Percentiles rank a stretch among this genome's conserved stretches.
These are phyloP conservation scores for Aureobasidium sp. DNA, from an alignment of 2,329 filamentous ascomycete genomes.

Conservation along the genomic window DNA sequence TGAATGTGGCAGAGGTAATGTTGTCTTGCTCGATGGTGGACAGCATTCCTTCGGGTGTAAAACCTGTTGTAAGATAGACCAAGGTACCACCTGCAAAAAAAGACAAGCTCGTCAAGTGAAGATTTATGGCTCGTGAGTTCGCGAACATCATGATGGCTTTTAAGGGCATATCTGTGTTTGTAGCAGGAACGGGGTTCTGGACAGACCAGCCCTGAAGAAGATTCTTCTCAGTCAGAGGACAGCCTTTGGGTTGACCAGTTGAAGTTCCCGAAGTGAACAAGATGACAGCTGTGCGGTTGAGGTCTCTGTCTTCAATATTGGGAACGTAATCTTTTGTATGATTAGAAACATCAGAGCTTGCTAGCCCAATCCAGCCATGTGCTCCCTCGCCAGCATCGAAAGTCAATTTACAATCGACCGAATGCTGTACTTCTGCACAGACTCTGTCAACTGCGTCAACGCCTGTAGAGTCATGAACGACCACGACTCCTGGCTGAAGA, in stretches of 20 bases:
- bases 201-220: background rate
- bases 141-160: background rate
- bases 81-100: background rate
- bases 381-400: background rate
- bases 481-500: background rate
- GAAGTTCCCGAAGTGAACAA: background rate
- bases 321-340: background rate
- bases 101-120: background rate
- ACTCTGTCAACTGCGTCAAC: background rate
- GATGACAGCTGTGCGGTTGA: background rate
- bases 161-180: no score
- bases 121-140: background rate
- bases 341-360: background rate
- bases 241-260: conserved; percentile 5
- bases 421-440: background rate
- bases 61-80: background rate
- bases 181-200: background rate
- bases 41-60: background rate
- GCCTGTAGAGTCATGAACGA: background rate
- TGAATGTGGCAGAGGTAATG: background rate
- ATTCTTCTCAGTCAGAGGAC: background rate
- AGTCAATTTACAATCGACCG: background rate
- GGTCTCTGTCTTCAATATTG: background rate
- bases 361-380: background rate
- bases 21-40: background rate